phyloP scores from a whole-genome alignment of 345 rosid species.

The Corchorus capsularis region DNA sequence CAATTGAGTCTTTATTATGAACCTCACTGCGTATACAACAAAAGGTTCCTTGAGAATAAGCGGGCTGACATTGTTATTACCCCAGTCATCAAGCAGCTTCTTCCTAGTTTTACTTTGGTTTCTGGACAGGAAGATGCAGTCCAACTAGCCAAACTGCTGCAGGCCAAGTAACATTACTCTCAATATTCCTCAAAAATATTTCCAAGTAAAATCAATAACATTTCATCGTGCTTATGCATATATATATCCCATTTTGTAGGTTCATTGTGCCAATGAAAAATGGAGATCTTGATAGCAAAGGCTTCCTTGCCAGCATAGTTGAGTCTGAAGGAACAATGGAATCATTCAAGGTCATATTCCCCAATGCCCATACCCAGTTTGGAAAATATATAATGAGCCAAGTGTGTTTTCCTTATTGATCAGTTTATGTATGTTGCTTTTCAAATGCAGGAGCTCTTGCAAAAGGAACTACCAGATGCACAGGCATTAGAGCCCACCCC shows the following conservation, averaged over 20 bases:
- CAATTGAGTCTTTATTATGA: conserved; percentile 77
- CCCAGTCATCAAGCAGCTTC: conserved; percentile 91
- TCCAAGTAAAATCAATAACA: neutral
- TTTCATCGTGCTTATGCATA: conserved; percentile 12
- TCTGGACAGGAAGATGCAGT: conserved; percentile 98
- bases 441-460: conserved; percentile 58
- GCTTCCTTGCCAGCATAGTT: conserved; percentile 62
- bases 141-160: conserved; percentile 70
- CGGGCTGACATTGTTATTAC: conserved; percentile 81
- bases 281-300: conserved; percentile 87
- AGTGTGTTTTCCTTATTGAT: no score
- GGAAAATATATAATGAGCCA: neutral
- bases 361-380: neutral
- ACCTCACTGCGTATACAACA: conserved; percentile 81
- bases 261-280: conserved; percentile 83
- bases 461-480: conserved; percentile 65
- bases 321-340: conserved; percentile 71
- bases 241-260: conserved; percentile 37
- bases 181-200: neutral
- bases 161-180: conserved; percentile 61
- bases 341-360: conserved; percentile 68
- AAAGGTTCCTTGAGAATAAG: conserved; percentile 57
- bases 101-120: conserved; percentile 82
- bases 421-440: neutral
- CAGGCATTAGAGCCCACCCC: conserved; percentile 67